Conservation (phyloP, 2,329 filamentous ascomycete genomes). For the Trichoderma lentiforme region DNA sequence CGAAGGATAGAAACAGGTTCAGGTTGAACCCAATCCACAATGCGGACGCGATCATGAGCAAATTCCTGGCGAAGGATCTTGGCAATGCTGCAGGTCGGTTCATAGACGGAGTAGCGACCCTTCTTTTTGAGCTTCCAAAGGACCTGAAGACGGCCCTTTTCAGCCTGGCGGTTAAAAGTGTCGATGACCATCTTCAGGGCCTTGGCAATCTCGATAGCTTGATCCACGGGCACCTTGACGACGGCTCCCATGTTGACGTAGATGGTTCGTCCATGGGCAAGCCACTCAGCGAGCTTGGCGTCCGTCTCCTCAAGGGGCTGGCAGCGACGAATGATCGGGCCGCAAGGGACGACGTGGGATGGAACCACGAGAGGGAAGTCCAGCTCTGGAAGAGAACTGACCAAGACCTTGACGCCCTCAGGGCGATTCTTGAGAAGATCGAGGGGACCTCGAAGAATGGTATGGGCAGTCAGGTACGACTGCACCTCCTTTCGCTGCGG, state of each 20-base stretch:
- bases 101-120: conserved; percentile 17
- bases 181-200: conserved; percentile 38
- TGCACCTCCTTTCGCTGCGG: conserved; percentile 16
- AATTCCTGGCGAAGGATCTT: conserved; percentile 27
- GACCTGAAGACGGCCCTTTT: conserved; percentile 23
- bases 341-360: conserved; percentile 41
- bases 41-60: conserved; percentile 31
- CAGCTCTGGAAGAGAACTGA: conserved; percentile 29
- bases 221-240: conserved; percentile 29
- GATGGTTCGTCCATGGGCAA: conserved; percentile 40
- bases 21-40: conserved; percentile 39
- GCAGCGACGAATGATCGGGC: conserved; percentile 42
- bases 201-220: conserved; percentile 38
- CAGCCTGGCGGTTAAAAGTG: not conserved
- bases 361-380: conserved; percentile 42
- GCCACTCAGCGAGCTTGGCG: conserved; percentile 42
- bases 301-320: conserved; percentile 35
- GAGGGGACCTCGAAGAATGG: conserved; percentile 24
- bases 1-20: conserved; percentile 38
- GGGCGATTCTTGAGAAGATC: conserved; percentile 24
- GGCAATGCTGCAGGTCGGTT: conserved; percentile 19
- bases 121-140: conserved; percentile 35
- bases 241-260: conserved; percentile 49
- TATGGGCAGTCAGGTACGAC: conserved; percentile 18
- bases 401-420: conserved; percentile 25